Conservation (phyloP, 176 grass and related monocot species). For the Carex littledalei region DNA sequence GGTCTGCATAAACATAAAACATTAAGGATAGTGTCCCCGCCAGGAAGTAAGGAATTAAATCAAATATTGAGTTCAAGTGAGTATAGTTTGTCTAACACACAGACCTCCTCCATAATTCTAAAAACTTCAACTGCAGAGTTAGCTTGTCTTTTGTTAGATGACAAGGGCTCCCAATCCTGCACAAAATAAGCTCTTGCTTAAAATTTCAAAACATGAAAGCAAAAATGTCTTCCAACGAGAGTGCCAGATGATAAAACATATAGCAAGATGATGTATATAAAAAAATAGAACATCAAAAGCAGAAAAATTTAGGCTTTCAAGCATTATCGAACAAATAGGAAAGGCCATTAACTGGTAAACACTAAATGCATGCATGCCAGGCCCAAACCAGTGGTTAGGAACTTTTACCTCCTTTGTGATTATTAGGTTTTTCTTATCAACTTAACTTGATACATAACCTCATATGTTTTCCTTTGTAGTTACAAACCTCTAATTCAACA, state of each 20-base stretch:
- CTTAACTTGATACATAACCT: not conserved
- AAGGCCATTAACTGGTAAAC: not conserved
- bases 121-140: conserved; percentile 83
- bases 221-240: not conserved
- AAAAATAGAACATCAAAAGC: not conserved
- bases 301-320: not conserved
- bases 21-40: not conserved
- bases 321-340: not conserved
- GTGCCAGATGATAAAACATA: not conserved
- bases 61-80: not conserved
- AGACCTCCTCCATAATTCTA: conserved; percentile 84
- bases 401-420: not conserved
- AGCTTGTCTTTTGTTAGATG: conserved; percentile 56
- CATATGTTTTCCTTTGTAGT: conserved; percentile 17
- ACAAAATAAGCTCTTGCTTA: conserved; percentile 7
- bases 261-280: not conserved
- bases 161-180: conserved; percentile 78
- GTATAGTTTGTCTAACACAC: not conserved
- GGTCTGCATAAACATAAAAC: conserved; percentile 43
- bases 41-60: conserved; percentile 8
- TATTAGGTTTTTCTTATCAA: not conserved
- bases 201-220: not conserved
- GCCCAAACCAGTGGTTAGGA: not conserved
- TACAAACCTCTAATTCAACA: conserved; percentile 70
- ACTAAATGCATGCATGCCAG: not conserved